Base-by-base conservation (phyloP, 192 early-diverging fungal genomes). In the Hyaloraphidium curvatum region DNA sequence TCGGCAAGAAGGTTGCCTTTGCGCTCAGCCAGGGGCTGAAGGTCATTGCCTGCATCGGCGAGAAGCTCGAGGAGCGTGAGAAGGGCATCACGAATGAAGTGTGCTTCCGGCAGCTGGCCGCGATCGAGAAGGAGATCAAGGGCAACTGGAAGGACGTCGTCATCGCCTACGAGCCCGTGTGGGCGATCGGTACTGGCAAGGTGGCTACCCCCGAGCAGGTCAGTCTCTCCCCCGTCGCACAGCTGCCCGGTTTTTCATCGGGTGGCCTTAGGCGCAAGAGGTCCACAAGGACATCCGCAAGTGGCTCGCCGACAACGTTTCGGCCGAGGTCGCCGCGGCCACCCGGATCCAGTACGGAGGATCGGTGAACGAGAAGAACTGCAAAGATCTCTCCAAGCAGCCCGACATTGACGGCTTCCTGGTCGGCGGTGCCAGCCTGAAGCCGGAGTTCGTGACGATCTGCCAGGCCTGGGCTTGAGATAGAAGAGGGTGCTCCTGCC, bases 181-280 rank as follows among this genome's bases (percentile, higher is more conserved):
- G 95, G 95, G 95, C 95, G 29, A 97, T 99, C 60, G 93, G 95
- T 50, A 99, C 95, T 17, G 95, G 95, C 57, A 90, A 90, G 80
- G 92, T 98, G 9, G 92, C 95, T 37, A 80, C 86, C 51, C 69
- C 69, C 11, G 58, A 58, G 26, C 56, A 59, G 26, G 11, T 11
- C 16, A 16, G 13, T 28, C 14, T 11, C 13, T 55, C 7, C n/a
- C 17, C 5, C 13, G 7, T 16, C 5, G 11, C 26, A 25, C 22
- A 17, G 53, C 33, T 26, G 25, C 16, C 28, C 3, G 3, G 39
- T 2, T 21, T 16, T 53, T n/a, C 5, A 43, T 55, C 7, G 54
- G 4, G 13, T 23, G 3, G 19, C 87, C 86, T 48, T 70, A 83
- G 75, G 95, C 95, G 35, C 91, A 99, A 76, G 93, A 99, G 60